Evolutionary conservation across 2,329 filamentous ascomycete genomes (phyloP).

Genomic region (Incumbomyces lentus): DNA sequence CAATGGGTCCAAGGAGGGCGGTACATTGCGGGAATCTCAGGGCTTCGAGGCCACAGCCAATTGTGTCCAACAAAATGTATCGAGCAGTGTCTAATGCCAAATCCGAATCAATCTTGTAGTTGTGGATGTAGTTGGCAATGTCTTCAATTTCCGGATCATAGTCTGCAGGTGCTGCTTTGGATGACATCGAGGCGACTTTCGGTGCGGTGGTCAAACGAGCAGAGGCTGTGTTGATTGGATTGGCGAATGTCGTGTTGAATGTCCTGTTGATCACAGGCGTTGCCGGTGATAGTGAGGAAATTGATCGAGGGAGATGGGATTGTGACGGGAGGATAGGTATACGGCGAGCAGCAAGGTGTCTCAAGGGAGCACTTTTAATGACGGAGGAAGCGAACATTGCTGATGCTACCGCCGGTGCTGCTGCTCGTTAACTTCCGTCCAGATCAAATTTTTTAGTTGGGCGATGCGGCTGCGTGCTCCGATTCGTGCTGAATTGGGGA

Average conservation of each 20-base stretch:
- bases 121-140: conserved; percentile 90
- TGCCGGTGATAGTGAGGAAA: conserved; percentile 6
- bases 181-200: conserved; percentile 29
- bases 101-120: conserved; percentile 80
- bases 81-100: conserved; percentile 93
- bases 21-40: conserved; percentile 92
- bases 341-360: conserved; percentile 17
- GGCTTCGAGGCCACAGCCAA: conserved; percentile 92
- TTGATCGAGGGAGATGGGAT: not conserved
- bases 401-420: not conserved
- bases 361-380: conserved; percentile 17
- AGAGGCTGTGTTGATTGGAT: conserved; percentile 9
- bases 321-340: conserved; percentile 1
- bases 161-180: conserved; percentile 35
- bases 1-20: conserved; percentile 85
- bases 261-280: too few species aligned
- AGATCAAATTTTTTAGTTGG: not conserved
- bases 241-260: too few species aligned
- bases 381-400: conserved; percentile 17
- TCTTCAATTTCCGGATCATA: conserved; percentile 92
- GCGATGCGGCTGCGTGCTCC: not conserved
- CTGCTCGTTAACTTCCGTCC: not conserved
- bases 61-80: conserved; percentile 91
- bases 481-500: not conserved
- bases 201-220: conserved; percentile 35